Evolutionary conservation across 78 protist genomes (phyloP).

Genomic region (slime mould (Dictyostelium discoideum)): DNA sequence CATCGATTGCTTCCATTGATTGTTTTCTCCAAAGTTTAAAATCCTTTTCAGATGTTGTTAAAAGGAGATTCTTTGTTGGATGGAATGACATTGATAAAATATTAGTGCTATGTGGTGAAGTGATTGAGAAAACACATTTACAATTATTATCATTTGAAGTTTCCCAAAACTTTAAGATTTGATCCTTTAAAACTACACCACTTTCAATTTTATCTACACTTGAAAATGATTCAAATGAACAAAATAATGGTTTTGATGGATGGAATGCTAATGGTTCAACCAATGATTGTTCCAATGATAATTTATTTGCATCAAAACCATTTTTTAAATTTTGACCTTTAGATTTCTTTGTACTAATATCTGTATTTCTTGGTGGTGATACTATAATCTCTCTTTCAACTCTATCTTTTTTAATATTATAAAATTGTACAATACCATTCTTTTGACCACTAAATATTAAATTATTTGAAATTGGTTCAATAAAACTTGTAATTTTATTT

Average conservation of each 20-base stretch:
- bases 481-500: neutral
- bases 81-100: conserved; percentile 47
- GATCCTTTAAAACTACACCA: neutral
- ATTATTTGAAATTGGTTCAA: conserved; percentile 8
- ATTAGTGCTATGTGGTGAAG: conserved; percentile 20
- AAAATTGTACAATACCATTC: conserved; percentile 63
- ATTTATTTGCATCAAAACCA: neutral
- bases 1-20: neutral
- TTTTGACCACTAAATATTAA: conserved; percentile 19
- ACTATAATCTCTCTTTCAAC: conserved; percentile 21
- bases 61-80: conserved; percentile 5
- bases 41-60: conserved; percentile 6
- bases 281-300: neutral
- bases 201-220: neutral
- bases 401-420: neutral
- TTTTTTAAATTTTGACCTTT: neutral
- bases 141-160: neutral
- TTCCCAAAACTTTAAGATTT: conserved; percentile 61
- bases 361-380: conserved; percentile 35
- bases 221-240: conserved; percentile 23
- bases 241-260: neutral
- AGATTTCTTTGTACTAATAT: conserved; percentile 16
- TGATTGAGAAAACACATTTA: conserved; percentile 13
- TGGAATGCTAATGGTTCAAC: conserved; percentile 28
- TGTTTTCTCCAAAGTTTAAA: conserved; percentile 47